Percentiles rank a stretch among this genome's conserved stretches.
phyloP scores from a whole-genome alignment of 805 yeast species.

The Nakazawaea ernobii region DNA sequence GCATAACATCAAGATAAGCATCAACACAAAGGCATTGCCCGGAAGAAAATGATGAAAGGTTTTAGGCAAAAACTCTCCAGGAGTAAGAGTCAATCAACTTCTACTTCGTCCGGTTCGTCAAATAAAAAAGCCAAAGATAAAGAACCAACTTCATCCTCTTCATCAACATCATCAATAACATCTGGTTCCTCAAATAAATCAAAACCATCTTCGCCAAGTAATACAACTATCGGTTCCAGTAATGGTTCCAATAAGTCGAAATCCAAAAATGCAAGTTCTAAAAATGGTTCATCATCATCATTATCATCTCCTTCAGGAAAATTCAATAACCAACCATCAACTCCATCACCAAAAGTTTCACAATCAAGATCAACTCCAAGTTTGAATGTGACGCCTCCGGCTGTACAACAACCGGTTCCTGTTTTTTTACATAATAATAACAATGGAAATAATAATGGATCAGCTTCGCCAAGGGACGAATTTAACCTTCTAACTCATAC shows the following conservation, averaged over 20 bases:
- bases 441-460: slow-evolving; percentile 12
- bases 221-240: background rate
- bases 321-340: background rate
- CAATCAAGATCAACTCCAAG: slow-evolving; percentile 4
- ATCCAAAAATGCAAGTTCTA: slow-evolving; percentile 2
- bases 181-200: slow-evolving; percentile 21
- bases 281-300: background rate
- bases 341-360: slow-evolving; percentile 4
- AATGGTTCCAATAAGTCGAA: slow-evolving; percentile 14
- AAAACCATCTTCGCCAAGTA: background rate
- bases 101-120: slow-evolving; percentile 9
- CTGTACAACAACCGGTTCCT: slow-evolving; percentile 13
- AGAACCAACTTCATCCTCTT: slow-evolving; percentile 14
- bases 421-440: slow-evolving; percentile 7
- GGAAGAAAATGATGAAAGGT: slow-evolving; percentile 64
- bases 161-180: slow-evolving; percentile 23
- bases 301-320: background rate
- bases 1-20: background rate
- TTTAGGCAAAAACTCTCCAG: slow-evolving; percentile 53
- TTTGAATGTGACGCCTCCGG: slow-evolving; percentile 11
- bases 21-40: background rate
- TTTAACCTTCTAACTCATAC: slow-evolving; percentile 21
- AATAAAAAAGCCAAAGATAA: background rate
- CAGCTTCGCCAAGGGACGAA: slow-evolving; percentile 9
- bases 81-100: slow-evolving; percentile 27